phyloP scores from a whole-genome alignment of 495 filamentous ascomycete species.

The Penicillium antarcticum region DNA sequence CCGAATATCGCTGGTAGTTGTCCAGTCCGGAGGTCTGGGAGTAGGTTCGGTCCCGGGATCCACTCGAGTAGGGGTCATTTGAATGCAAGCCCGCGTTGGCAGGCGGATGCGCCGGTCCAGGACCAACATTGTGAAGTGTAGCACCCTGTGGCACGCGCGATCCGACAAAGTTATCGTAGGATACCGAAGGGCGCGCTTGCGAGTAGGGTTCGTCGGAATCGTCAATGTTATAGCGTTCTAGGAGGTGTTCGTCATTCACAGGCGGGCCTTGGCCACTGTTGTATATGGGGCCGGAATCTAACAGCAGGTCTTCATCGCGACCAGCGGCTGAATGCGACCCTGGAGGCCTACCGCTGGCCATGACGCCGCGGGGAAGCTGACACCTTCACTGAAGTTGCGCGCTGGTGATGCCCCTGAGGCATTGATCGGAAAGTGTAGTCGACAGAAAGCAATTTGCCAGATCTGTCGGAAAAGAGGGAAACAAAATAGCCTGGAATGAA shows the following conservation, averaged over 20 bases:
- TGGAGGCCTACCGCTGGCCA: constrained; percentile 63
- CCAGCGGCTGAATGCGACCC: constrained; percentile 56
- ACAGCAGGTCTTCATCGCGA: constrained; percentile 68
- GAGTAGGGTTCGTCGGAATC: constrained; percentile 51
- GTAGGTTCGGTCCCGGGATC: constrained; percentile 51
- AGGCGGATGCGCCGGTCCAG: constrained; percentile 24
- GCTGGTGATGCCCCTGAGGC: constrained; percentile 40
- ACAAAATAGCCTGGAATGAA: neutral
- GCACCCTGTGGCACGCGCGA: constrained; percentile 48
- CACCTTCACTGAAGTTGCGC: constrained; percentile 33
- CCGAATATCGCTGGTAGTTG: constrained; percentile 88
- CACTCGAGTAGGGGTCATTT: constrained; percentile 47
- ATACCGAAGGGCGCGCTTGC: constrained; percentile 75
- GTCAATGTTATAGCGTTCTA: constrained; percentile 65
- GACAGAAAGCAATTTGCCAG: constrained; percentile 2
- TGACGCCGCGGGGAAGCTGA: constrained; percentile 41
- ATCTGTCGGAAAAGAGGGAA: neutral
- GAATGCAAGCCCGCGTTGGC: constrained; percentile 29
- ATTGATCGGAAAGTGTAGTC: constrained; percentile 30
- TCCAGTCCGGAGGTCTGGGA: constrained; percentile 80
- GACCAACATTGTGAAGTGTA: constrained; percentile 19
- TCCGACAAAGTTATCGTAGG: constrained; percentile 94
- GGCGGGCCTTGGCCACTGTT: constrained; percentile 67
- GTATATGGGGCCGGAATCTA: constrained; percentile 67
- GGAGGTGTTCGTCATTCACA: constrained; percentile 72